A percentile compares a stretch with the other conserved stretches of the same genome.
Conservation (phyloP, 2,329 filamentous ascomycete species). For the Aureobasidium zeae region DNA sequence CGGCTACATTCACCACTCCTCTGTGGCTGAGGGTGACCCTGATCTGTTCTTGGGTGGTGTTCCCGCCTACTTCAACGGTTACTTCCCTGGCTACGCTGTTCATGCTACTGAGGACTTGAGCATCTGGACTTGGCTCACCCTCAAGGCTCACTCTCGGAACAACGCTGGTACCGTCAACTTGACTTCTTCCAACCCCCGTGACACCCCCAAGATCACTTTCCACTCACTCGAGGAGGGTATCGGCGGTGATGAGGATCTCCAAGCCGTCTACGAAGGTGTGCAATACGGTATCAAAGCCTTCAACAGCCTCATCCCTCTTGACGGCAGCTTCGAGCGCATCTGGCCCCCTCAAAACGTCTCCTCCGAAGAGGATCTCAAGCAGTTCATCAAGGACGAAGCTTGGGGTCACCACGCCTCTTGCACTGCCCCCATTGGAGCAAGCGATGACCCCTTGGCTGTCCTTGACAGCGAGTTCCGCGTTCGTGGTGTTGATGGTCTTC, state of each 20-base stretch:
- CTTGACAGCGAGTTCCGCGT: conserved; percentile 50
- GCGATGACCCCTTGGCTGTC: conserved; percentile 46
- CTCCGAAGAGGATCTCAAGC: conserved; percentile 37
- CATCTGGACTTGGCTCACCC: conserved; percentile 42
- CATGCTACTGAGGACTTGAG: conserved; percentile 37
- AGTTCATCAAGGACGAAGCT: conserved; percentile 41
- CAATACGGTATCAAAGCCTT: conserved; percentile 40
- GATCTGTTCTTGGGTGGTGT: conserved; percentile 49
- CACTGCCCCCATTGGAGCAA: conserved; percentile 47
- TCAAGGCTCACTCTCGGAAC: conserved; percentile 58
- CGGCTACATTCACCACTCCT: conserved; percentile 35
- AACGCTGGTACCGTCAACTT: conserved; percentile 52
- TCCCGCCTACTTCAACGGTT: conserved; percentile 46
- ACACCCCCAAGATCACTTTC: conserved; percentile 54
- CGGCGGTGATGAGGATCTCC: conserved; percentile 35
- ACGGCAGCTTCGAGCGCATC: conserved; percentile 35
- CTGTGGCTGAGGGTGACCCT: conserved; percentile 36
- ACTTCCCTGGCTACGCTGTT: conserved; percentile 46
- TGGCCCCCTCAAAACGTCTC: conserved; percentile 36
- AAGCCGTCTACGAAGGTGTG: conserved; percentile 48
- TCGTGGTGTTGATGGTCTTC: conserved; percentile 44
- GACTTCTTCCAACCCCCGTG: conserved; percentile 51
- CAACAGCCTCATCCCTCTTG: conserved; percentile 30
- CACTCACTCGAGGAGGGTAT: conserved; percentile 47
- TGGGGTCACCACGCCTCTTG: conserved; percentile 52